Percentiles rank a stretch among this genome's conserved stretches.
Evolutionary conservation across 306 rosid species (phyloP).

Genomic region (Cucurbita moschata): DNA sequence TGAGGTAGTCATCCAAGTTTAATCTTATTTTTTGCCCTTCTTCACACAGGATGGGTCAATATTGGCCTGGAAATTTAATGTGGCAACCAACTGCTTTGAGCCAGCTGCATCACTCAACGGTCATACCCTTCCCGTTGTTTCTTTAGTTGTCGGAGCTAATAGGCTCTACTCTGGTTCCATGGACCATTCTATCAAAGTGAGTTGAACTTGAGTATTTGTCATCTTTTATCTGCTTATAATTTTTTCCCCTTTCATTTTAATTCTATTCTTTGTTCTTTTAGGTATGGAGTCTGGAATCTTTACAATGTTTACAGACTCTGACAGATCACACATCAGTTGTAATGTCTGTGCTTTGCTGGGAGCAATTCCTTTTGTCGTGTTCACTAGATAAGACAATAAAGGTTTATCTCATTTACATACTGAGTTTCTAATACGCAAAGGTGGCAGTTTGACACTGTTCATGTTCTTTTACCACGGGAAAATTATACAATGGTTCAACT

Average conservation of each 20-base stretch:
- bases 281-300: constrained; percentile 90
- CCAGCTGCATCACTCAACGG: constrained; percentile 78
- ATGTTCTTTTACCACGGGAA: background rate
- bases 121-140: constrained; percentile 69
- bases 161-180: constrained; percentile 95
- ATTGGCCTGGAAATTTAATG: constrained; percentile 81
- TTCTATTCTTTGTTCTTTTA: constrained; percentile 21
- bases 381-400: constrained; percentile 80
- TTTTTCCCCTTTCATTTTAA: background rate
- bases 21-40: constrained; percentile 1
- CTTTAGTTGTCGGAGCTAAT: constrained; percentile 88
- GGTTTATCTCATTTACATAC: constrained; percentile 28
- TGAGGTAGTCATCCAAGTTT: background rate
- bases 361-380: constrained; percentile 78
- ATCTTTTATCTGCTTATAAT: background rate
- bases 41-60: constrained; percentile 74
- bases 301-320: constrained; percentile 84
- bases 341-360: constrained; percentile 98
- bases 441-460: background rate
- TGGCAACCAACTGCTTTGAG: constrained; percentile 53
- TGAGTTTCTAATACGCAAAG: background rate
- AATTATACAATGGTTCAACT: background rate
- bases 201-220: constrained; percentile 9
- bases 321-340: constrained; percentile 80
- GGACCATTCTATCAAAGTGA: constrained; percentile 76